Evolutionary conservation across 805 yeast genomes (phyloP).

Genomic region (Schizosaccharomyces japonicus): DNA sequence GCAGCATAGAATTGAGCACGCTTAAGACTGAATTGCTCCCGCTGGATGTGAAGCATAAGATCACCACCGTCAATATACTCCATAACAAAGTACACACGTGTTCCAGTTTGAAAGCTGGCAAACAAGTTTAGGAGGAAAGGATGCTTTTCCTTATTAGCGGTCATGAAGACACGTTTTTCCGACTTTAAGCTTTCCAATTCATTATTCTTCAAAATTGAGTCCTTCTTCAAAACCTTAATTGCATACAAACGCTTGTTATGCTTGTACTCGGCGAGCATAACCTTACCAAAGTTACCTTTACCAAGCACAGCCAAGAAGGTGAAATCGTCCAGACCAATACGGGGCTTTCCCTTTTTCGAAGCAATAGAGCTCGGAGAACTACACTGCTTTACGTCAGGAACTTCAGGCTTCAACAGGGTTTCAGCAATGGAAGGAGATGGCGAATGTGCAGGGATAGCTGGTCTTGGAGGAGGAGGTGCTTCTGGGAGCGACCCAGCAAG

Average conservation of each 20-base stretch:
- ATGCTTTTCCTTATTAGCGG: conserved; percentile 68
- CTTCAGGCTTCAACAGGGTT: too few relatives aligned
- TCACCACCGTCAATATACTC: conserved; percentile 95
- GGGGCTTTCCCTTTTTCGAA: conserved; percentile 16
- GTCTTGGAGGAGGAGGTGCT: not conserved
- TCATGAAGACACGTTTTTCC: conserved; percentile 69
- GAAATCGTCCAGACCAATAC: conserved; percentile 78
- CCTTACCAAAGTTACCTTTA: conserved; percentile 95
- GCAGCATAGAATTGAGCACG: conserved; percentile 95
- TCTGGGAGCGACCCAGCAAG: not conserved
- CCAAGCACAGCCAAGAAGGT: conserved; percentile 84
- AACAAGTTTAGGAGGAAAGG: conserved; percentile 78
- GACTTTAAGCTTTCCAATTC: conserved; percentile 88
- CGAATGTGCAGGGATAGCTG: not conserved
- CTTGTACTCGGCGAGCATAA: conserved; percentile 89
- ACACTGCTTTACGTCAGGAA: too few relatives aligned
- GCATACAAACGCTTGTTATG: conserved; percentile 67
- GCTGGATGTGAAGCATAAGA: conserved; percentile 97
- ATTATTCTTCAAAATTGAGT: conserved; percentile 80
- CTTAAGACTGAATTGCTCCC: conserved; percentile 66
- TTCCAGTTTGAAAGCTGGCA: conserved; percentile 94
- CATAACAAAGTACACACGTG: conserved; percentile 95
- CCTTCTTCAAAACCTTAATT: conserved; percentile 86
- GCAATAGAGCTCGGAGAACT: too few relatives aligned
- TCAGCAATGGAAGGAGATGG: not conserved